A percentile compares a stretch with the other conserved stretches of the same genome.
Evolutionary conservation across 192 early-diverging fungal genomes (phyloP).

Genomic region (Diversispora epigaea): DNA sequence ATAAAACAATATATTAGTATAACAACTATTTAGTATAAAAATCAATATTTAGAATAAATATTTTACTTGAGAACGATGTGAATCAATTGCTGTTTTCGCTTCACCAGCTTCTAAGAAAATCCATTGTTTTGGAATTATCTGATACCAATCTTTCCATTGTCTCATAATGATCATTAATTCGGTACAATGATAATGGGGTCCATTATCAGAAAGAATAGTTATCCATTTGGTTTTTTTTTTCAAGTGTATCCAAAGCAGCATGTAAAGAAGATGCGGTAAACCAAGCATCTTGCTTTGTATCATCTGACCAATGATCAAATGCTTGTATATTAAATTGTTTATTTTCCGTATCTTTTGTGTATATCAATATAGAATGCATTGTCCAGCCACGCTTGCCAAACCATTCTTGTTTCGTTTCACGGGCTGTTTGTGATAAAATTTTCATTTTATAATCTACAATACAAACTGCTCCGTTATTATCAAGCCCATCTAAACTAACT

Average conservation of each 20-base stretch:
- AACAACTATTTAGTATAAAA: neutral
- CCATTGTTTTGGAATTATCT: neutral
- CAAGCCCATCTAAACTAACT: neutral
- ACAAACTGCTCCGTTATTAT: neutral
- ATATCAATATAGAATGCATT: neutral
- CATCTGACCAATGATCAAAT: neutral
- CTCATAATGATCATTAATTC: neutral
- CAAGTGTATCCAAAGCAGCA: neutral
- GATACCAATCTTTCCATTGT: neutral
- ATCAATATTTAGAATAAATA: neutral
- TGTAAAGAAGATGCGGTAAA: neutral
- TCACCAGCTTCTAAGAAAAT: neutral
- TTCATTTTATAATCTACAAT: conserved; percentile 7
- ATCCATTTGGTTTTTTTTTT: neutral
- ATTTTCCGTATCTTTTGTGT: neutral
- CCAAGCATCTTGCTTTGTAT: neutral
- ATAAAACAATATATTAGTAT: no score
- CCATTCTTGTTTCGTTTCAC: neutral
- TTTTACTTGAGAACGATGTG: neutral
- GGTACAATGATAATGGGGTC: neutral
- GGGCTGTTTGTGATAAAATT: neutral
- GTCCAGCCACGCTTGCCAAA: neutral
- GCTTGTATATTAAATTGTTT: neutral
- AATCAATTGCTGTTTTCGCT: neutral
- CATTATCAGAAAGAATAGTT: neutral